Base-by-base conservation (phyloP, 139 green algal species). In the Closterium sp. region DNA sequence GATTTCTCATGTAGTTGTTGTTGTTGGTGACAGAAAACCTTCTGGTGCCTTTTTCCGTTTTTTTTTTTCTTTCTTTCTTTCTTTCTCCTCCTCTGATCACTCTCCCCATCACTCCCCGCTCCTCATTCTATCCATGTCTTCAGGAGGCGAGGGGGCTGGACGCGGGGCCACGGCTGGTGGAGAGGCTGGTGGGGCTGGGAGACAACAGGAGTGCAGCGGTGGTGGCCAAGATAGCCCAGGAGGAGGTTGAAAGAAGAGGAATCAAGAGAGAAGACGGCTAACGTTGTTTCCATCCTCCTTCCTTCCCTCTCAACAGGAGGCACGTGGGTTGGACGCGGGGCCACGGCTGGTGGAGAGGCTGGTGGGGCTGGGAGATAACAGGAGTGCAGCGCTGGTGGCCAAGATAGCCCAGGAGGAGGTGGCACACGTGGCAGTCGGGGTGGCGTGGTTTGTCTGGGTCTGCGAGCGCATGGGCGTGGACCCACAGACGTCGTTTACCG, bases 371-470 rank as follows among this genome's bases (percentile, higher is more conserved):
- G 94, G 94, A n/a, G 94, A 96, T 85, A 90, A 88, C 13, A 32
- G 93, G 73, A 87, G 31, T 19, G 94, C 94, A 11, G 86, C 38
- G 22, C 88, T 96, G n/a, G 90, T 96, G 9, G 21, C 4, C 17
- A 86, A 84, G 19, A 96, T 96, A n/a, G 34, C 90, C 31, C 50
- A 94, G 21, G 94, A 96, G 86, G 94, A 96, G 93, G 17, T 94
- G 31, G 91, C 87, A 27, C 94, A 96, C 90, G 94, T 96, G 42
- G 91, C 91, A 1, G 94, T 95, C 22, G 94, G 94, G 13, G 94
- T 95, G 31, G 31, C 30, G 62, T 95, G 94, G 94, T 95, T 95
- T 73, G 73, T 70, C 10, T n/a, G 89, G 17, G n/a, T 95, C 19
- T 95, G 93, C 70, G 89, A 31, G 45, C 73, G 50, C 24, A 38